phyloP scores from a whole-genome alignment of 768 basidiomycete genomes.

The Daedalea quercina region DNA sequence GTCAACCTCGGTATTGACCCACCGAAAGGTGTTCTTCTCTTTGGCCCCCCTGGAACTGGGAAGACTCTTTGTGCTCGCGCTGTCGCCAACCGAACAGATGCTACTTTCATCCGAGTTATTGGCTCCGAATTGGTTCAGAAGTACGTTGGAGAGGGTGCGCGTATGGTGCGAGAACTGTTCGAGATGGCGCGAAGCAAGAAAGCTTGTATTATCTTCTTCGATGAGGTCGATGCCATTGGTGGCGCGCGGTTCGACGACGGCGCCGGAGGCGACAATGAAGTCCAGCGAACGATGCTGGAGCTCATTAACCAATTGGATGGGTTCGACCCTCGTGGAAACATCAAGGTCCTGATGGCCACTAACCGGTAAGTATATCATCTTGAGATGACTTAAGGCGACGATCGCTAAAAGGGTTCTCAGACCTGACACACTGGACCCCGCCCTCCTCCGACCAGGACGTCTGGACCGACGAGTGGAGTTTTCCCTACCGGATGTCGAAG shows the following conservation, averaged over 20 bases:
- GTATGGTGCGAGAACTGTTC: conserved; percentile 98
- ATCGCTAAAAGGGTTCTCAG: conserved; percentile 30
- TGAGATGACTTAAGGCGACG: too few species aligned
- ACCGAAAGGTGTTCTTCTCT: conserved; percentile 94
- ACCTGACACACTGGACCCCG: conserved; percentile 97
- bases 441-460: conserved; percentile 90
- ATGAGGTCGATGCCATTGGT: conserved; percentile 97
- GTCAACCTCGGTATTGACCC: conserved; percentile 98
- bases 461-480: conserved; percentile 98
- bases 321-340: conserved; percentile 98
- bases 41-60: conserved; percentile 95
- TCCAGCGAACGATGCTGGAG: conserved; percentile 98
- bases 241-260: conserved; percentile 98
- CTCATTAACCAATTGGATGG: conserved; percentile 98
- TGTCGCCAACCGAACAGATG: conserved; percentile 97
- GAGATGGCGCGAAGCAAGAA: conserved; percentile 99
- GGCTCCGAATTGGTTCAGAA: conserved; percentile 99
- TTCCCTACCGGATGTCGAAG: conserved; percentile 89
- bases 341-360: conserved; percentile 99
- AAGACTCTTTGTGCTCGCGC: conserved; percentile 98
- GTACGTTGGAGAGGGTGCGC: conserved; percentile 97
- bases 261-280: conserved; percentile 98
- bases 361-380: conserved; percentile 64
- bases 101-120: conserved; percentile 98
- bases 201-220: conserved; percentile 99